phyloP scores from a whole-genome alignment of 1,139 yeast genomes.

The Dujonia santamariae region DNA sequence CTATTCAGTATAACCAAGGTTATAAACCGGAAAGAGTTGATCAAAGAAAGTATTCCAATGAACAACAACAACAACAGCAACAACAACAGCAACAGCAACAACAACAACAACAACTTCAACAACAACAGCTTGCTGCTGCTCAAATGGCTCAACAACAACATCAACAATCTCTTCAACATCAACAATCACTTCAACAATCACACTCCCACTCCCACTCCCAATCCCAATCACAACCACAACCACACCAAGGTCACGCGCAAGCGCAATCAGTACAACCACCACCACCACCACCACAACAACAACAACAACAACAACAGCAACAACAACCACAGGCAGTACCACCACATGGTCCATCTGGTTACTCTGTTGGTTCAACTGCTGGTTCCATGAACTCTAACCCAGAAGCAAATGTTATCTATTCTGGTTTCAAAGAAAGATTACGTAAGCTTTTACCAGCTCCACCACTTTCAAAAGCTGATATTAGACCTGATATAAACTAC shows the following conservation, averaged over 20 bases:
- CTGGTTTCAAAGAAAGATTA: constrained; percentile 26
- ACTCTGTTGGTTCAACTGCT: constrained; percentile 53
- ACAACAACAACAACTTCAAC: constrained; percentile 41
- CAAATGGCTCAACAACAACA: constrained; percentile 69
- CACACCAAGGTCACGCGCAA: too few species aligned
- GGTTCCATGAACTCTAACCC: too few species aligned
- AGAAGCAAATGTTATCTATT: constrained; percentile 6
- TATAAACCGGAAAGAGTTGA: constrained; percentile 3
- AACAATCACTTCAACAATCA: constrained; percentile 1
- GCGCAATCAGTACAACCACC: too few species aligned
- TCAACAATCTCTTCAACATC: constrained; percentile 33
- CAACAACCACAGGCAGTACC: constrained; percentile 62
- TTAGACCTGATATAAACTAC: constrained; percentile 60
- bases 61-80: constrained; percentile 4
- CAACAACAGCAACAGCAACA: constrained; percentile 62
- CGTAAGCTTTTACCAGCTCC: constrained; percentile 50
- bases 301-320: constrained; percentile 39
- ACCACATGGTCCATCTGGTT: constrained; percentile 51
- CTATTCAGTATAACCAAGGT: constrained; percentile 7
- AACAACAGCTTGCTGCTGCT: constrained; percentile 1
- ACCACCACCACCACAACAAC: too few species aligned
- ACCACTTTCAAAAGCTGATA: constrained; percentile 47
- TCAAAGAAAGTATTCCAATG: constrained; percentile 6
- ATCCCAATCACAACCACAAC: background rate
- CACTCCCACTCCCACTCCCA: constrained; percentile 1